A percentile compares a stretch with the other conserved stretches of the same genome.
phyloP scores from a whole-genome alignment of 257 asterid genomes.

The Nemophila menziesii region DNA sequence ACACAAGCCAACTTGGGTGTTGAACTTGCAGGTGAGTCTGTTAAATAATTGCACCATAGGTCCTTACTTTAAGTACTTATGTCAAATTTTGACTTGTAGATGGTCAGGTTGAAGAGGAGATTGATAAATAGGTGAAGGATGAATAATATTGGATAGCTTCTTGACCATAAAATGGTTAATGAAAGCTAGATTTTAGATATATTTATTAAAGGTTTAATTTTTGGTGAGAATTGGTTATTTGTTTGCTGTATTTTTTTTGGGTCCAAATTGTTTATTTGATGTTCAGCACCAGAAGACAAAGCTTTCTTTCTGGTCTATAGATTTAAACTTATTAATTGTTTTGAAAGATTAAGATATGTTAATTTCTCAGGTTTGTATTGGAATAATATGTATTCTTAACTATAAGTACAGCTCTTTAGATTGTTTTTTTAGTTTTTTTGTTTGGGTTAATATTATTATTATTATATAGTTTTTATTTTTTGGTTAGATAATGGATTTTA shows the following conservation, averaged over 20 bases:
- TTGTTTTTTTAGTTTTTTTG: too few relatives aligned
- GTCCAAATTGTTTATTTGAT: too few relatives aligned
- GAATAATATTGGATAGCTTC: background rate
- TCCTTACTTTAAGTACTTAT: background rate
- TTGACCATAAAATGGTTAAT: background rate
- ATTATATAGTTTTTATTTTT: too few relatives aligned
- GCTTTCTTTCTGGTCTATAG: background rate
- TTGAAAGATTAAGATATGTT: too few relatives aligned
- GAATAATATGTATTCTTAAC: too few relatives aligned
- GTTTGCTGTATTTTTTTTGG: too few relatives aligned
- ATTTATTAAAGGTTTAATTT: background rate
- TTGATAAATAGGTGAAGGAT: constrained; percentile 31
- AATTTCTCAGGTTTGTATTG: too few relatives aligned
- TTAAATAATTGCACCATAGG: background rate
- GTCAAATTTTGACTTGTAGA: constrained; percentile 25
- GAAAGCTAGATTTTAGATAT: background rate
- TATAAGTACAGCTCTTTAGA: too few relatives aligned
- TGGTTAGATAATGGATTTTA: too few relatives aligned
- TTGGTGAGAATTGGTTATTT: background rate
- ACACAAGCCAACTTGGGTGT: constrained; percentile 86
- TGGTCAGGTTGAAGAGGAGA: constrained; percentile 64
- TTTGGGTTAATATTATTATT: too few relatives aligned
- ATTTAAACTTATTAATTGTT: too few relatives aligned
- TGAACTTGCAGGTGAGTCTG: constrained; percentile 58
- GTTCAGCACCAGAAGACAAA: background rate